Base-by-base conservation (phyloP, 139 green algal genomes). In the Closterium sp. region DNA sequence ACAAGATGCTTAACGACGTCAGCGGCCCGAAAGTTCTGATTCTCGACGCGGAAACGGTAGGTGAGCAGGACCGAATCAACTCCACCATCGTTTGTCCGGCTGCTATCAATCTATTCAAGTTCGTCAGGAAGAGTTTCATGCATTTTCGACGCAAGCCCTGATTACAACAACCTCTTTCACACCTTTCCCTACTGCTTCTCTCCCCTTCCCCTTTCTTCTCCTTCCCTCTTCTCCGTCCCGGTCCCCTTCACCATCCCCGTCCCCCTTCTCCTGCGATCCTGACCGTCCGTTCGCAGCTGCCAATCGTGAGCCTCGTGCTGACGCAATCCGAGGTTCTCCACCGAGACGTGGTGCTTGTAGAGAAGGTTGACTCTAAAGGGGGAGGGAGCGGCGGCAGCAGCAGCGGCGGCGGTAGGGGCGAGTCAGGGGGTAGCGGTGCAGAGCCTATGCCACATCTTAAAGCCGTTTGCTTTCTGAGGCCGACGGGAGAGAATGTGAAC, bases 21-120 rank as follows among this genome's bases (percentile, higher is more conserved):
- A 19, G 28, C 9, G 97, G 97, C 83, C 98, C 98, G 96, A 99
- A 99, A 69, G 97, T 96, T 1, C 95, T 99, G 33, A 66, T 99
- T 31, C 92, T 99, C 30, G 97, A 99, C 91, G 94, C 95, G 33
- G 97, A 99, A 28, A 99, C 97, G 28, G 97, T 97, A 28, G 35
- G 66, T 69, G 43, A 69, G n/a, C n/a, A n/a, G n/a, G n/a, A n/a
- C n/a, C n/a, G n/a, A n/a, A n/a, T n/a, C n/a, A n/a, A n/a, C n/a
- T n/a, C n/a, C n/a, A n/a, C n/a, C n/a, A n/a, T n/a, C n/a, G n/a
- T n/a, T n/a, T n/a, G n/a, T n/a, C n/a, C n/a, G n/a, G n/a, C n/a
- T n/a, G n/a, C n/a, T 69, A 16, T 69, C 43, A 28, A 69, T 69
- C 43, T 25, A 6, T 12, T 6, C 36, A 6, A 55, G 6, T 55